These are phyloP conservation scores for Boletus subcaerulescens DNA, from an alignment of 768 basidiomycete genomes.

Conservation along the genomic window DNA sequence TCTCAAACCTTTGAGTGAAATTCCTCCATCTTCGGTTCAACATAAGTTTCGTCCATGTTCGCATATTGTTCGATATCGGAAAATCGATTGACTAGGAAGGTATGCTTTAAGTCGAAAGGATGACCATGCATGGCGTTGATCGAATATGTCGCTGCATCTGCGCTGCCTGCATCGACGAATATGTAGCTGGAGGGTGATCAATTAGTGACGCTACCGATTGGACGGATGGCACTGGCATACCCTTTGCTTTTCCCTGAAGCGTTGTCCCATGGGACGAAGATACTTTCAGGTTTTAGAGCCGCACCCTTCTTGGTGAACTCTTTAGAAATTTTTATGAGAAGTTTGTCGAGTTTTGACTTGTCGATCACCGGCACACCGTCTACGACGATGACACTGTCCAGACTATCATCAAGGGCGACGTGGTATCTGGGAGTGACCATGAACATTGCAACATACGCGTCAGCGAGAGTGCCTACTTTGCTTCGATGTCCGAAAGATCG, in stretches of 20 bases:
- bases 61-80: conserved; percentile 85
- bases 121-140: conserved; percentile 68
- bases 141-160: conserved; percentile 69
- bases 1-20: conserved; percentile 67
- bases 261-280: conserved; percentile 89
- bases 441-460: conserved; percentile 1
- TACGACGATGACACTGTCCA: conserved; percentile 90
- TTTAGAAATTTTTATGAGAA: conserved; percentile 77
- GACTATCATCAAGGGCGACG: conserved; percentile 77
- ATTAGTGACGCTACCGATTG: conserved; percentile 1
- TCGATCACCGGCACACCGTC: conserved; percentile 93
- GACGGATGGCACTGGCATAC: conserved; percentile 41
- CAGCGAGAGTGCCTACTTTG: conserved; percentile 51
- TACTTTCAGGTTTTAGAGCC: conserved; percentile 69
- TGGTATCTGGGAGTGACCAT: conserved; percentile 60
- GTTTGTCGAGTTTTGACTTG: conserved; percentile 75
- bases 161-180: conserved; percentile 75
- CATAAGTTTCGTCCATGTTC: conserved; percentile 72
- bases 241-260: conserved; percentile 85
- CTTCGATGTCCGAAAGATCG: conserved; percentile 87
- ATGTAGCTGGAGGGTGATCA: conserved; percentile 51
- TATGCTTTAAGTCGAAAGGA: conserved; percentile 85
- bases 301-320: conserved; percentile 82
- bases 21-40: conserved; percentile 70
- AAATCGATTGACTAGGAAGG: conserved; percentile 82